Evolutionary conservation across 2,329 filamentous ascomycete genomes (phyloP), one percentile per base, ranked within the genome.

Genomic region (Berkeleyomyces basicola): DNA sequence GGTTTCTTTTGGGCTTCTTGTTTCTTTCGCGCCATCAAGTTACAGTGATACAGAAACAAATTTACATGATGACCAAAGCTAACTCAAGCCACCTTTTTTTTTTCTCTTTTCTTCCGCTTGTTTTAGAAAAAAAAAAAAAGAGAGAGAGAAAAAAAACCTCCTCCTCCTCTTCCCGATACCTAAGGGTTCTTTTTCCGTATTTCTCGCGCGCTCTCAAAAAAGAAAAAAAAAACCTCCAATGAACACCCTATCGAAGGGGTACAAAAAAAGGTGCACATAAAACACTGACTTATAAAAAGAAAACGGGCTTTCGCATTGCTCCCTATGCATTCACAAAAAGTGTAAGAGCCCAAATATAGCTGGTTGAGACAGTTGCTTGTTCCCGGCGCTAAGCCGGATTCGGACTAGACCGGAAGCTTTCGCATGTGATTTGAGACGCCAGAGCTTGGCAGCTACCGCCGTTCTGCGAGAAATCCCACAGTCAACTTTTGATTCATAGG

Each of bases 351-450:
- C 51, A 55, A 55, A 55, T 55, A 55, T 55, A 55, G 51, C 36
- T 55, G 33, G 7, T 7, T 55, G 33, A 55, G 51, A 39, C 51
- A 55, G 14, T 23, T 62, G 9, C n/a, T 63, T 66, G 60, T 64
- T 63, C 65, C 65, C 64, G 65, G 59, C 63, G 58, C 63, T 66
- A 64, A 59, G 40, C 65, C 49, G 0, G n/a, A 53, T 59, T 47
- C n/a, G 58, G 23, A 23, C 2, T 16, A 59, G 33, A 5, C 58
- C 33, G 36, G 36, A n/a, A 6, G 37, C 11, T 23, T 33, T 51
- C 36, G 49, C 49, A 53, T 36, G 11, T 51, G 16, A 23, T 51
- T 36, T 53, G 49, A 23, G 36, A 36, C 49, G 51, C 51, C 33
- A 39, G 11, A 55, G n/a, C n/a, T 55, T 23, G 23, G 23, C 23